Percentiles rank a stretch among this genome's conserved stretches.
Evolutionary conservation across 1,139 yeast genomes (phyloP).

Genomic region (Yamadazyma oceani): DNA sequence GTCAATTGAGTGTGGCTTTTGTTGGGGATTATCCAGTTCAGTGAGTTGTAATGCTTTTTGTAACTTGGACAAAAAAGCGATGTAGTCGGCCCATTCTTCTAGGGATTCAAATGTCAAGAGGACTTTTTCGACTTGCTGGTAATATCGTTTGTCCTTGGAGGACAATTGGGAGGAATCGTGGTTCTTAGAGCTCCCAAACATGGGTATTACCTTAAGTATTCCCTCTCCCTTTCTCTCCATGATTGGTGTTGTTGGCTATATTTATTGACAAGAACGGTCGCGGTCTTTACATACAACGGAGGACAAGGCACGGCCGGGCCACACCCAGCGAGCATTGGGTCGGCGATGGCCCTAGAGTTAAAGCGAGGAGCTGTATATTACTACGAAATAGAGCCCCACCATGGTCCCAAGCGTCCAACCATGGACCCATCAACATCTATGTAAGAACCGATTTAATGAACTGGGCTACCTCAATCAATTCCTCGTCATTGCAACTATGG

Average conservation of each 20-base stretch:
- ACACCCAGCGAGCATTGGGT: too few species aligned
- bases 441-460: slow-evolving; percentile 8
- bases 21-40: slow-evolving; percentile 29
- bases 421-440: too few species aligned
- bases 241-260: too few species aligned
- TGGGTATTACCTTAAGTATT: slow-evolving; percentile 9
- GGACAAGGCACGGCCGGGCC: too few species aligned
- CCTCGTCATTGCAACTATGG: slow-evolving; percentile 69
- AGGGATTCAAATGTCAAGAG: slow-evolving; percentile 78
- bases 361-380: too few species aligned
- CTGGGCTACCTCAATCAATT: slow-evolving; percentile 51
- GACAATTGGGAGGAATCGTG: slow-evolving; percentile 9
- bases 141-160: slow-evolving; percentile 50
- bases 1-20: slow-evolving; percentile 40
- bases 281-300: too few species aligned
- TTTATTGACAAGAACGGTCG: background rate
- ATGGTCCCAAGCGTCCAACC: too few species aligned
- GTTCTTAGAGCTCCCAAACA: slow-evolving; percentile 8
- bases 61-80: slow-evolving; percentile 78
- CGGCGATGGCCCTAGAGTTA: too few species aligned
- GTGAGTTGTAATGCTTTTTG: slow-evolving; percentile 61
- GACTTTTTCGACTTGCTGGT: slow-evolving; percentile 68
- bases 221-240: slow-evolving; percentile 7
- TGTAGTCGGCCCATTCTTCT: slow-evolving; percentile 98
- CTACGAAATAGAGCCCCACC: too few species aligned